Base-by-base conservation (phyloP, 805 yeast genomes). In the Spathaspora boniae region DNA sequence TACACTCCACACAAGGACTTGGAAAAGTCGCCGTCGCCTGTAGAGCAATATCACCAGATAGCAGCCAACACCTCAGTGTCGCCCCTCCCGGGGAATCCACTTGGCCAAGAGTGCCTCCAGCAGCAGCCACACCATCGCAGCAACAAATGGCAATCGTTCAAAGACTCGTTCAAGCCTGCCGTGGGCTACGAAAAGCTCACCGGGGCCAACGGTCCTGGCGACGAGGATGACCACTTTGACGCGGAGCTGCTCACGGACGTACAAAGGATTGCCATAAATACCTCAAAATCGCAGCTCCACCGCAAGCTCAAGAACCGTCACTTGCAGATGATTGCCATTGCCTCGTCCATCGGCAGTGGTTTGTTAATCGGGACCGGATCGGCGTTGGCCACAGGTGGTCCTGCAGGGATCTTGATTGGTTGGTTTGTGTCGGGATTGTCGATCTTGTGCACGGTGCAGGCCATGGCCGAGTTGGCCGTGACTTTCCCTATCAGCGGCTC, bases 141-240 rank as follows among this genome's bases (percentile, higher is more conserved):
- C 12, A 62, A 54, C n/a, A n/a, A n/a, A 48, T 71, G 76, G 76
- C 60, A 56, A 35, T 47, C 47, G 17, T 65, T 74, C 45, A 68
- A 60, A 43, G 77, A 74, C 48, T 72, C 80, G 4, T 74, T 74
- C 59, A 72, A 62, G 48, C 53, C 64, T 16, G 58, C 49, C 22
- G 46, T 47, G 9, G 43, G 47, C n/a, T 43, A 26, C 5, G 40
- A 42, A 22, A 22, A 33, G 18, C 21, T 33, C 33, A 26, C 36
- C 11, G 17, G 32, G 6, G 11, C 33, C 4, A 31, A 27, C 21
- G 26, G 23, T 30, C 43, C 42, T 21, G 39, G 45, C 12, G 56
- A 59, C 37, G 52, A 56, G 9, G 56, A 56, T n/a, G 18, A 25
- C 14, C 15, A 23, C 11, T 25, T n/a, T 26, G 47, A 42, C 9